Percentiles rank a stretch among this genome's conserved stretches.
Conservation (phyloP, 2,329 filamentous ascomycete genomes). For the Pseudogymnoascus sp. region DNA sequence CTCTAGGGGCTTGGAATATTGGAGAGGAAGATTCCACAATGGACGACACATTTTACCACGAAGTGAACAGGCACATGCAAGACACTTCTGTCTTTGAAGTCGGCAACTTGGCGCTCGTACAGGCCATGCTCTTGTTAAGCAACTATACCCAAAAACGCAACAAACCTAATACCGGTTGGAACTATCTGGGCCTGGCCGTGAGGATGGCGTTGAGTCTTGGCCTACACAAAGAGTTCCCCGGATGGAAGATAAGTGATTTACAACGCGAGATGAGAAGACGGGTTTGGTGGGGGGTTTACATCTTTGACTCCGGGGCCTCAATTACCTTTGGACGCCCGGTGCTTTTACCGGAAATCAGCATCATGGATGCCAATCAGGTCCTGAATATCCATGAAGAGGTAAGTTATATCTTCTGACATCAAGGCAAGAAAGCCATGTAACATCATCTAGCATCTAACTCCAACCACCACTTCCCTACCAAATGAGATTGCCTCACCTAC, state of each 20-base stretch:
- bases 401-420: neutral
- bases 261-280: conserved; percentile 34
- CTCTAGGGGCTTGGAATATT: conserved; percentile 31
- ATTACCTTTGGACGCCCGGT: conserved; percentile 39
- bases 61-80: conserved; percentile 24
- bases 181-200: conserved; percentile 43
- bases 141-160: conserved; percentile 41
- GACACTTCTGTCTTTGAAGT: conserved; percentile 29
- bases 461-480: conserved; percentile 31
- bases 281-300: conserved; percentile 38
- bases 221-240: conserved; percentile 38
- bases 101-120: conserved; percentile 29
- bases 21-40: conserved; percentile 23
- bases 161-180: conserved; percentile 45
- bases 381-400: conserved; percentile 19
- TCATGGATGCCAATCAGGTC: conserved; percentile 15
- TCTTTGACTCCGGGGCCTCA: conserved; percentile 40
- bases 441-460: conserved; percentile 27
- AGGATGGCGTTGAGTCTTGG: conserved; percentile 44
- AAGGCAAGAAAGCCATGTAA: neutral
- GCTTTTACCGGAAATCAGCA: conserved; percentile 14
- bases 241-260: conserved; percentile 34
- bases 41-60: conserved; percentile 27
- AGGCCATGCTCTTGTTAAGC: conserved; percentile 27
- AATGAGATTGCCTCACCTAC: conserved; percentile 33